phyloP scores from a whole-genome alignment of 23 red algal genomes.

The Gracilaria caudata region DNA sequence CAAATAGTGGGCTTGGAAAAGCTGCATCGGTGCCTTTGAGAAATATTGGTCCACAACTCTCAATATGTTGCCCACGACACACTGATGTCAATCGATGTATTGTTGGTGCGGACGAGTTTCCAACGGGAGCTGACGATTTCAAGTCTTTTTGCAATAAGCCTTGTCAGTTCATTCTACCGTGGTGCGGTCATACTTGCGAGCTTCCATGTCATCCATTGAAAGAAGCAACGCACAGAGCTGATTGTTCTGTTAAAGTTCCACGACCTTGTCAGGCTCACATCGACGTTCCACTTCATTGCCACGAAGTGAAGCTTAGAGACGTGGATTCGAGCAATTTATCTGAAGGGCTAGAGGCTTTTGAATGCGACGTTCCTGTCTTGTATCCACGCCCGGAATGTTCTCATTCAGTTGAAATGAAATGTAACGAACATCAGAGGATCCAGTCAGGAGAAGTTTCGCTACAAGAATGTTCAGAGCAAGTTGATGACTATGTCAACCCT shows the following conservation, averaged over 20 bases:
- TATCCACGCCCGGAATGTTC: conserved; percentile 50
- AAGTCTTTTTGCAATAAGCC: conserved; percentile 18
- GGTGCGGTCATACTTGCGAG: conserved; percentile 51
- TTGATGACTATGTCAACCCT: conserved; percentile 55
- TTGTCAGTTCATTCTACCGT: conserved; percentile 48
- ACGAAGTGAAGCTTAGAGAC: conserved; percentile 7
- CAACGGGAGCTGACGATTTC: neutral
- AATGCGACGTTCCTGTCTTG: conserved; percentile 30
- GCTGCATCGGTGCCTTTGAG: neutral
- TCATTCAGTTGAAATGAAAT: conserved; percentile 27
- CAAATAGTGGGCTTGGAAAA: neutral
- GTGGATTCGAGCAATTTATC: neutral
- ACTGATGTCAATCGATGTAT: conserved; percentile 12
- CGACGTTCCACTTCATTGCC: conserved; percentile 30
- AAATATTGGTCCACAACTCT: conserved; percentile 24
- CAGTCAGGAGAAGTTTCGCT: neutral
- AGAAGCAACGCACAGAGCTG: conserved; percentile 14
- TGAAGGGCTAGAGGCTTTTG: conserved; percentile 1
- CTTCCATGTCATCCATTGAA: conserved; percentile 36
- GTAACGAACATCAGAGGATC: conserved; percentile 16
- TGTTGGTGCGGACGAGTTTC: conserved; percentile 18
- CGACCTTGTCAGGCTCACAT: conserved; percentile 42
- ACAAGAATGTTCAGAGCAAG: conserved; percentile 15
- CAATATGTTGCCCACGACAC: conserved; percentile 61
- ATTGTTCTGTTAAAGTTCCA: neutral